Evolutionary conservation across 805 yeast genomes (phyloP), one percentile per base, ranked within the genome.

Genomic region (Wickerhamiella nectarea): DNA sequence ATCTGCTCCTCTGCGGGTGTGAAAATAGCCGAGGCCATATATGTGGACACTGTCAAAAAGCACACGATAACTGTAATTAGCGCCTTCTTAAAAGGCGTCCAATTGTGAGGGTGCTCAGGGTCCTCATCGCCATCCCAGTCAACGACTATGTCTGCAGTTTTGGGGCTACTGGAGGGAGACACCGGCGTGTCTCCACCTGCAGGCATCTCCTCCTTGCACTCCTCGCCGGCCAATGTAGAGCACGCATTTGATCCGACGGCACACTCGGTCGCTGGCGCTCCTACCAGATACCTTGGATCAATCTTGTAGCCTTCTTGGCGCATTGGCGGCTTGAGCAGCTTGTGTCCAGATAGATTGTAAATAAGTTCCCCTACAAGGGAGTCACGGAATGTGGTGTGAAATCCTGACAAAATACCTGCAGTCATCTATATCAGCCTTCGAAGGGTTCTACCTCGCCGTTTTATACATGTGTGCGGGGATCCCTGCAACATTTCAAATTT

Each of bases 1-100:
- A 76, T 58, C 19, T 62, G 56, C 18, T 56, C 61, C 39, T 69
- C 62, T 15, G 76, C 76, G 0, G 81, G 79, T 0, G 79, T 68
- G 52, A 68, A 73, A 28, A 75, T 68, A 2, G 80, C 71, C 0
- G 81, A 69, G 4, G 75, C 78, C 68, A 74, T 69, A 52, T 76
- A 77, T 0, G 73, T 71, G 0, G 75, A 62, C 14, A 65, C 55
- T 6, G 79, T 70, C 44, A 74, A 58, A 11, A 72, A 36, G 51
- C 71, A 64, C 15, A 72, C 59, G 47, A 65, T 58, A 5, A 59
- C 3, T 5, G 67, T 58, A 33, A 71, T 61, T 22, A 70, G 38
- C 2, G 56, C 28, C 53, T 71, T 75, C 41, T 64, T 61, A 38
- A 49, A 43, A 0, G 52, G 17, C 0, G 74, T 63, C 83, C 83